Conservation (phyloP, 495 filamentous ascomycete species). For the Aspergillus sclerotioniger region DNA sequence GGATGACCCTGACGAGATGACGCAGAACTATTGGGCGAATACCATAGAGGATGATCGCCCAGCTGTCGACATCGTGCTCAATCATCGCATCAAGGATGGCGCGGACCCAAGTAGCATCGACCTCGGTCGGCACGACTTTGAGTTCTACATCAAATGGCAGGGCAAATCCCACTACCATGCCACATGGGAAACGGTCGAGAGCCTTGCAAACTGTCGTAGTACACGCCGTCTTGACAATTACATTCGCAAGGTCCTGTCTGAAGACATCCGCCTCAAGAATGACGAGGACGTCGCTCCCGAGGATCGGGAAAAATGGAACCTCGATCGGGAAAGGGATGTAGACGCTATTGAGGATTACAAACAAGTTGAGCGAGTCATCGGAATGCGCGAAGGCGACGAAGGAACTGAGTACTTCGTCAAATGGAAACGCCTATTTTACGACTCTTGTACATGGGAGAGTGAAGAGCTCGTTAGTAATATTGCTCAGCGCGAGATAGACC, state of each 20-base stretch:
- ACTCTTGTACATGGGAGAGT: slow-evolving; percentile 91
- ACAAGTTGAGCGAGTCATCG: slow-evolving; percentile 89
- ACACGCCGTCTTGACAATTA: slow-evolving; percentile 91
- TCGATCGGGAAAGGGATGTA: slow-evolving; percentile 82
- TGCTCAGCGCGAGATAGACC: slow-evolving; percentile 84
- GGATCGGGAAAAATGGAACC: slow-evolving; percentile 84
- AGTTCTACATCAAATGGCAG: slow-evolving; percentile 98
- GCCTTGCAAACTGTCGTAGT: slow-evolving; percentile 65
- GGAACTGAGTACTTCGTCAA: slow-evolving; percentile 86
- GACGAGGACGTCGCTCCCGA: slow-evolving; percentile 75
- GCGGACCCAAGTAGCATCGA: slow-evolving; percentile 54
- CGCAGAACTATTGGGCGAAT: slow-evolving; percentile 61
- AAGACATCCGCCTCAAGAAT: slow-evolving; percentile 67
- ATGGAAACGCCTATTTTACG: slow-evolving; percentile 85
- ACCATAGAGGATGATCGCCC: slow-evolving; percentile 69
- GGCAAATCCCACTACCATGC: slow-evolving; percentile 90
- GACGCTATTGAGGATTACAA: slow-evolving; percentile 83
- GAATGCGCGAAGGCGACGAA: slow-evolving; percentile 69
- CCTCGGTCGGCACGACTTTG: slow-evolving; percentile 73
- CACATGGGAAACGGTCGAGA: slow-evolving; percentile 83
- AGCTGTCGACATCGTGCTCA: slow-evolving; percentile 85
- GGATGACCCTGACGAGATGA: slow-evolving; percentile 57
- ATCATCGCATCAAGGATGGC: slow-evolving; percentile 75
- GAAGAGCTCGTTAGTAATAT: slow-evolving; percentile 69
- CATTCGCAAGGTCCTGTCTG: slow-evolving; percentile 73